A percentile compares a stretch with the other conserved stretches of the same genome.
Conservation (phyloP, 73 alveolate species). For the Stentor roeselii region DNA sequence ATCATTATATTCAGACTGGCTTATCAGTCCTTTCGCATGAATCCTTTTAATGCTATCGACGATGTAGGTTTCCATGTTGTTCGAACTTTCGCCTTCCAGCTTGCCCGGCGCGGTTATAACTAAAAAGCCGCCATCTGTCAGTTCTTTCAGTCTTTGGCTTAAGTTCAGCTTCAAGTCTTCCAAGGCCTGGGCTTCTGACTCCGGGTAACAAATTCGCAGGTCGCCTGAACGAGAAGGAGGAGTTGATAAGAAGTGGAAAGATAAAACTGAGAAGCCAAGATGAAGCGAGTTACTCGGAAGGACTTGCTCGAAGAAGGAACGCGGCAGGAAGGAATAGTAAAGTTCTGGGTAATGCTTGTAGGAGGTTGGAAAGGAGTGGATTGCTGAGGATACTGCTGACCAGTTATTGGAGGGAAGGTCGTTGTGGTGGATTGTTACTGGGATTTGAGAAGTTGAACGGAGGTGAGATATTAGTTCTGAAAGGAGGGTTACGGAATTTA, state of each 20-base stretch:
- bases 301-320: not conserved
- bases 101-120: not conserved
- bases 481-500: not conserved
- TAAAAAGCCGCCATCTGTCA: not conserved
- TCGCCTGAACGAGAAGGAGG: not conserved
- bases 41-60: too few species aligned
- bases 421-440: not conserved
- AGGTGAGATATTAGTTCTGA: not conserved
- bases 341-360: not conserved
- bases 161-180: not conserved
- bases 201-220: too few species aligned
- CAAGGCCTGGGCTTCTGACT: not conserved
- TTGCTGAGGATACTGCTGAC: not conserved
- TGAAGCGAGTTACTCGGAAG: not conserved
- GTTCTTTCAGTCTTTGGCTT: not conserved
- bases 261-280: not conserved
- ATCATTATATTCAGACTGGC: too few species aligned
- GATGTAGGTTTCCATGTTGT: not conserved
- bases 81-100: not conserved
- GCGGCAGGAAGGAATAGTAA: not conserved
- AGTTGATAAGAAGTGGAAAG: not conserved
- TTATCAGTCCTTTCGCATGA: not conserved
- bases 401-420: not conserved
- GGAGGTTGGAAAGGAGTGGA: not conserved
- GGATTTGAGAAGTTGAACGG: not conserved